A percentile compares a stretch with the other conserved stretches of the same genome.
Evolutionary conservation across 768 basidiomycete species (phyloP).

Genomic region (Dioszegia aurantiaca): DNA sequence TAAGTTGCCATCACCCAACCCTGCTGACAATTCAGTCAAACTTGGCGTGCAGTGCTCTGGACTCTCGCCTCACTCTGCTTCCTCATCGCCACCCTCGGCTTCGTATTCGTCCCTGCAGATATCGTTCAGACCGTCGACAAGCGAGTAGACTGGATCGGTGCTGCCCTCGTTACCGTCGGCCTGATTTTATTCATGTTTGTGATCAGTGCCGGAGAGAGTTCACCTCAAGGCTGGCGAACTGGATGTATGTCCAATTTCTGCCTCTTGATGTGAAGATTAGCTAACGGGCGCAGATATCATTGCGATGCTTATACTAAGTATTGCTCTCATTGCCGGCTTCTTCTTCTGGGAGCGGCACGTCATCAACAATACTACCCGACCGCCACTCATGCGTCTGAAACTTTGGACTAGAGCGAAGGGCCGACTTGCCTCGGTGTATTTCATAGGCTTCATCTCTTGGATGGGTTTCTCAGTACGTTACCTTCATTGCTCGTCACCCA

Average conservation of each 20-base stretch:
- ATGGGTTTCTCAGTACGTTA: constrained; percentile 40
- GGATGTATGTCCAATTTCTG: constrained; percentile 56
- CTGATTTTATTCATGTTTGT: constrained; percentile 71
- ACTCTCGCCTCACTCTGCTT: constrained; percentile 62
- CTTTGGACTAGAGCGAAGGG: constrained; percentile 48
- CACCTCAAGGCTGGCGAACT: constrained; percentile 63
- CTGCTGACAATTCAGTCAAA: constrained; percentile 11
- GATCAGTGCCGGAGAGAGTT: constrained; percentile 65
- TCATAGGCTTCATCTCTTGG: constrained; percentile 41
- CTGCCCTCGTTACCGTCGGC: constrained; percentile 63
- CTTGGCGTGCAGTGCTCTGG: constrained; percentile 69
- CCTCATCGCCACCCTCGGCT: constrained; percentile 59
- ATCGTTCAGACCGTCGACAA: constrained; percentile 43
- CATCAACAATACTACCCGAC: constrained; percentile 52
- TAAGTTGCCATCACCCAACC: constrained; percentile 1
- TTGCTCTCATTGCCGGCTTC: constrained; percentile 62
- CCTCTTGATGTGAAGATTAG: background rate
- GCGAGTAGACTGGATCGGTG: constrained; percentile 73
- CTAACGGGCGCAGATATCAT: constrained; percentile 61
- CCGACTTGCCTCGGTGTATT: constrained; percentile 37
- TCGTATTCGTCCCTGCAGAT: constrained; percentile 66
- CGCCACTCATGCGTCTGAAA: constrained; percentile 47
- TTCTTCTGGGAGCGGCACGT: constrained; percentile 66
- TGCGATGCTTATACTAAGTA: constrained; percentile 63
- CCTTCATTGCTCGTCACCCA: background rate